Percentiles rank a stretch among this genome's conserved stretches.
Conservation (phyloP, 192 early-diverging fungal genomes). For the Glomus cerebriforme region DNA sequence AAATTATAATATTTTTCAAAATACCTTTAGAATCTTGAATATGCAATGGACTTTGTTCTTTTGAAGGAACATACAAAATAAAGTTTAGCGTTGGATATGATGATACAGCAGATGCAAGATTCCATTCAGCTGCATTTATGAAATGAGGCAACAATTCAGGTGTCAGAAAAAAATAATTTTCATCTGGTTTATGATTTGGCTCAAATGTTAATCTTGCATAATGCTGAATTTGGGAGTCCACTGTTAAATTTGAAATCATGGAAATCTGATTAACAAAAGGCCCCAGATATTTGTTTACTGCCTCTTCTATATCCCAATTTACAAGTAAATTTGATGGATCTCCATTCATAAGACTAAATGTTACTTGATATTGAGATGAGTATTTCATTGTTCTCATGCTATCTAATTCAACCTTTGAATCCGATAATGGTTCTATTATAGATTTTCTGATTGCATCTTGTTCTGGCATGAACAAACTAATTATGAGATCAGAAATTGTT, state of each 20-base stretch:
- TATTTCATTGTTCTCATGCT: conserved; percentile 82
- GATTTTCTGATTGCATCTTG: conserved; percentile 33
- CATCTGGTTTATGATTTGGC: conserved; percentile 54
- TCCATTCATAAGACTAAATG: conserved; percentile 85
- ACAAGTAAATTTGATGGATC: conserved; percentile 68
- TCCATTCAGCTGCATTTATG: conserved; percentile 97
- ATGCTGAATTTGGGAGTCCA: conserved; percentile 85
- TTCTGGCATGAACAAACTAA: conserved; percentile 38
- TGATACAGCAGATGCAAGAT: conserved; percentile 85
- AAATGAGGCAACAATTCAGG: conserved; percentile 83
- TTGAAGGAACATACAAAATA: conserved; percentile 81
- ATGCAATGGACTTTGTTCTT: conserved; percentile 66
- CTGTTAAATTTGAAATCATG: conserved; percentile 70
- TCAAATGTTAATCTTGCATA: conserved; percentile 75
- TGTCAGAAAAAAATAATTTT: conserved; percentile 58
- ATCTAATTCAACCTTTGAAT: conserved; percentile 40
- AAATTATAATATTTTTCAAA: neutral
- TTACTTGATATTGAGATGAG: conserved; percentile 80
- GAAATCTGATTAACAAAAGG: conserved; percentile 75
- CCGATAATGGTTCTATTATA: conserved; percentile 1
- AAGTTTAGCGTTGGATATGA: conserved; percentile 85
- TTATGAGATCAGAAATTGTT: conserved; percentile 32
- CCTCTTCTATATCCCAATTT: conserved; percentile 83
- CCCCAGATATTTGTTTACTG: conserved; percentile 62
- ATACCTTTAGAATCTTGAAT: conserved; percentile 61